A percentile compares a stretch with the other conserved stretches of the same genome.
Evolutionary conservation across 495 filamentous ascomycete genomes (phyloP).

Genomic region (Chaetomium tenue): DNA sequence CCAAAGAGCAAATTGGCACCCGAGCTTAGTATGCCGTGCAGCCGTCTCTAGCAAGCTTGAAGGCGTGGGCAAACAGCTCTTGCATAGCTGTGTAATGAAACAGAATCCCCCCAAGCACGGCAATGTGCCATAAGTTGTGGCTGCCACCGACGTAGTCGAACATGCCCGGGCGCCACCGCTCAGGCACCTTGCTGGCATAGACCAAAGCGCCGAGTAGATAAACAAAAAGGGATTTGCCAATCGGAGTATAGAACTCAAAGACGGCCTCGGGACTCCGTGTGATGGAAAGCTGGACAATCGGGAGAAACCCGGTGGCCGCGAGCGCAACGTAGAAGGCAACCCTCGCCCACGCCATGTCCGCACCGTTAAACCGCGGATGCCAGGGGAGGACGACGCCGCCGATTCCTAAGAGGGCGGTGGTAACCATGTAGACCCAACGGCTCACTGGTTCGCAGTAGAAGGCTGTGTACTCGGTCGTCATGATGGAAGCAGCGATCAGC

Average conservation of each 20-base stretch:
- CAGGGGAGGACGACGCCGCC: slow-evolving; percentile 91
- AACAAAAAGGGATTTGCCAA: slow-evolving; percentile 78
- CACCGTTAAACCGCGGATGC: slow-evolving; percentile 92
- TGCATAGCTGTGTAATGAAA: slow-evolving; percentile 98
- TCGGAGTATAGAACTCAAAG: slow-evolving; percentile 83
- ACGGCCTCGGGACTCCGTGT: slow-evolving; percentile 74
- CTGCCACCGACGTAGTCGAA: slow-evolving; percentile 94
- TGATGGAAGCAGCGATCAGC: slow-evolving; percentile 93
- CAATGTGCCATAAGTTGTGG: slow-evolving; percentile 97
- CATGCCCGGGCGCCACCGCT: slow-evolving; percentile 85
- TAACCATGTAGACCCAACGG: slow-evolving; percentile 80
- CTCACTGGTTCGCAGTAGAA: slow-evolving; percentile 95
- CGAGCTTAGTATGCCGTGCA: slow-evolving; percentile 45
- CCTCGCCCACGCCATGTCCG: slow-evolving; percentile 86
- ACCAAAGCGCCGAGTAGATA: slow-evolving; percentile 81
- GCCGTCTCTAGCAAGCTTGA: slow-evolving; percentile 60
- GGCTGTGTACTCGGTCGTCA: slow-evolving; percentile 97
- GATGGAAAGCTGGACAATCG: slow-evolving; percentile 75
- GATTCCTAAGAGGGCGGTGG: slow-evolving; percentile 77
- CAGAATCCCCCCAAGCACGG: slow-evolving; percentile 91
- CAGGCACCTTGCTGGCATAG: slow-evolving; percentile 92
- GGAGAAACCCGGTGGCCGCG: slow-evolving; percentile 85
- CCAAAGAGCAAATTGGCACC: not conserved
- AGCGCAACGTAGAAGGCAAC: slow-evolving; percentile 91
- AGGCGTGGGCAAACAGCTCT: slow-evolving; percentile 85